Conservation (phyloP, 1,284 basidiomycete genomes). For the Leccinum fallax region DNA sequence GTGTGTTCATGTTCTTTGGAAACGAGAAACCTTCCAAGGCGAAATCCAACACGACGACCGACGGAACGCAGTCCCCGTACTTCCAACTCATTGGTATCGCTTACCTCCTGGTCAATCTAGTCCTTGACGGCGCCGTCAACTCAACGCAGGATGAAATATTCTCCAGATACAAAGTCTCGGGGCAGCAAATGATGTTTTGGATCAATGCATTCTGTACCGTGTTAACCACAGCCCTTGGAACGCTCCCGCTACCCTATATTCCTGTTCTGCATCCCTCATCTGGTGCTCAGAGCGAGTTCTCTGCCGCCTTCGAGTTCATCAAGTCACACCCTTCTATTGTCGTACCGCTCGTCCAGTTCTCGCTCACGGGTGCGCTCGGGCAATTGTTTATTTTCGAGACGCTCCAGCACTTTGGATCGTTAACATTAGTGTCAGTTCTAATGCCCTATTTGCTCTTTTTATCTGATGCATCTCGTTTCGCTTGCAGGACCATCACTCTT, state of each 20-base stretch:
- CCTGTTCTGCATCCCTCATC: conserved; percentile 71
- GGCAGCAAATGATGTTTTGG: conserved; percentile 99
- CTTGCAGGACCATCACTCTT: conserved; percentile 82
- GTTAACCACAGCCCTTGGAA: conserved; percentile 64
- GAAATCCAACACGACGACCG: conserved; percentile 39
- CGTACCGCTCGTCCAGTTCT: conserved; percentile 82
- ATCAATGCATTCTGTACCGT: conserved; percentile 87
- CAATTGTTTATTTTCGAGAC: conserved; percentile 99
- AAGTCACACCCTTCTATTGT: conserved; percentile 78
- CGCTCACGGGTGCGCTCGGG: conserved; percentile 89
- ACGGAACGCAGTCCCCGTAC: conserved; percentile 41
- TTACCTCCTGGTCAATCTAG: conserved; percentile 84
- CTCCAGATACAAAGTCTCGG: conserved; percentile 72
- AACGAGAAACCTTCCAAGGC: conserved; percentile 54
- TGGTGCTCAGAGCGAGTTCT: conserved; percentile 66
- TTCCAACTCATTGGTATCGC: conserved; percentile 65
- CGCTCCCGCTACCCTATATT: conserved; percentile 74
- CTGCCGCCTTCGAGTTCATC: conserved; percentile 76
- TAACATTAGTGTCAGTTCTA: conserved; percentile 83
- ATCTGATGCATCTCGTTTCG: conserved; percentile 4
- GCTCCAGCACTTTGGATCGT: conserved; percentile 90
- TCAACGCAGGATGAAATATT: conserved; percentile 99
- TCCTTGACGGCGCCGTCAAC: conserved; percentile 93
- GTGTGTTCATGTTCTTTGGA: conserved; percentile 92
- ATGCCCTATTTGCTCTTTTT: background rate